Evolutionary conservation across 2,329 filamentous ascomycete genomes (phyloP), one percentile per base, ranked within the genome.

Genomic region (Alternaria viburni): DNA sequence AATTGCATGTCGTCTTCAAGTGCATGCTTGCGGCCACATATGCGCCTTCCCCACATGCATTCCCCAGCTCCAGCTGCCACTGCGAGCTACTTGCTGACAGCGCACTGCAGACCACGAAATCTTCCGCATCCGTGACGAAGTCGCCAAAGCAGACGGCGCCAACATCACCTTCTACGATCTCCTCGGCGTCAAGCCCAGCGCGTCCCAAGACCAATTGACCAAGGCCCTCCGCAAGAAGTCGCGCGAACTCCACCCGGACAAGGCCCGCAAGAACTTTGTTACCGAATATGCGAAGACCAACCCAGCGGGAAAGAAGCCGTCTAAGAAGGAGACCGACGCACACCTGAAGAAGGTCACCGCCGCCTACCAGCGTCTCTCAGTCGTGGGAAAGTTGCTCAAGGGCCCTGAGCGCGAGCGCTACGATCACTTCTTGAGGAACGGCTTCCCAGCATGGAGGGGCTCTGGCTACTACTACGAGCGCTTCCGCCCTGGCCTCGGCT

Each of bases 381-480:
- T 97, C 74, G 91, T 98, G 57, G 89, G 90, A 71, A 91, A 93
- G 76, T 91, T 99, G 75, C 89, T 99, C 56, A 90, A 92, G 72
- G 93, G 95, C 1, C 84, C 91, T 4, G 87, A 88, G 58, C 88
- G 96, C 67, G 91, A 93, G 71, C 91, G 96, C 67, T 99, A 99
- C 81, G 95, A 99, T 79, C 91, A 97, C 81, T 99, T 98, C 84
- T 82, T 98, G 64, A 83, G 85, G 79, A 93, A 98, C 81, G 96
- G 96, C 65, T 99, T 99, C 84, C 96, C 96, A 30, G 89, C 88
- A 59, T 99, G 96, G 96, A 94, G 95, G 83, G 96, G 96, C 62
- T 97, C 95, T 47, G 95, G 96, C 66, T 99, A 99, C 87, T 99
- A 98, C 86, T 99, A 99, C 84, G 90, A 89, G 74, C 90, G 96